phyloP scores from a whole-genome alignment of 1,139 yeast genomes.

The Hyphopichia buzzinii region DNA sequence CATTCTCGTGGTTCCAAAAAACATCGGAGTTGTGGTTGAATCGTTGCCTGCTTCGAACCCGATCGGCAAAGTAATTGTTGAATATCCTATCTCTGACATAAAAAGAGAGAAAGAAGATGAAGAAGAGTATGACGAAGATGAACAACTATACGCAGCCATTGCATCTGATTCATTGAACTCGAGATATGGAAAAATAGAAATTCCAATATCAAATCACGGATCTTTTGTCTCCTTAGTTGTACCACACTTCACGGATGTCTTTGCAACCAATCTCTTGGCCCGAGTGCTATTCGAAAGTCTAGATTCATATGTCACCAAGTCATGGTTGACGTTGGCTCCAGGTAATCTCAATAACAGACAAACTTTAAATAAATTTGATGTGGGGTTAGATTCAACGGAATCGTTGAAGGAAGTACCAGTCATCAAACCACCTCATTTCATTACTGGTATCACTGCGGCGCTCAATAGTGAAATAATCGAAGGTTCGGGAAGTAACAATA shows the following conservation, averaged over 20 bases:
- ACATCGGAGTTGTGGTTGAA: conserved; percentile 24
- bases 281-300: conserved; percentile 15
- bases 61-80: conserved; percentile 22
- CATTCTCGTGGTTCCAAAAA: conserved; percentile 27
- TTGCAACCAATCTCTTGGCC: conserved; percentile 33
- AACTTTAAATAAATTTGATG: conserved; percentile 25
- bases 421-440: conserved; percentile 53
- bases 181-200: conserved; percentile 19
- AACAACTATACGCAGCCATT: conserved; percentile 47
- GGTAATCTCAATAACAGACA: conserved; percentile 31
- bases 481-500: conserved; percentile 10
- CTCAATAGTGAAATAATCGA: conserved; percentile 27
- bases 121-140: conserved; percentile 49
- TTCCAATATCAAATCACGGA: conserved; percentile 23
- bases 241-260: conserved; percentile 32
- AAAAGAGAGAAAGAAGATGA: conserved; percentile 8
- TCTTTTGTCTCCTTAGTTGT: conserved; percentile 19
- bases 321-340: conserved; percentile 37
- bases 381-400: conserved; percentile 16
- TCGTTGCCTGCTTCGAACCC: conserved; percentile 13
- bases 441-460: conserved; percentile 53
- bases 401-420: conserved; percentile 20
- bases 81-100: conserved; percentile 14
- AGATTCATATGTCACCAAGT: conserved; percentile 8
- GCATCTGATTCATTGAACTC: conserved; percentile 16